Evolutionary conservation across 1,139 yeast genomes (phyloP), one percentile per base, ranked within the genome.

Genomic region (Candida dubliniensis): DNA sequence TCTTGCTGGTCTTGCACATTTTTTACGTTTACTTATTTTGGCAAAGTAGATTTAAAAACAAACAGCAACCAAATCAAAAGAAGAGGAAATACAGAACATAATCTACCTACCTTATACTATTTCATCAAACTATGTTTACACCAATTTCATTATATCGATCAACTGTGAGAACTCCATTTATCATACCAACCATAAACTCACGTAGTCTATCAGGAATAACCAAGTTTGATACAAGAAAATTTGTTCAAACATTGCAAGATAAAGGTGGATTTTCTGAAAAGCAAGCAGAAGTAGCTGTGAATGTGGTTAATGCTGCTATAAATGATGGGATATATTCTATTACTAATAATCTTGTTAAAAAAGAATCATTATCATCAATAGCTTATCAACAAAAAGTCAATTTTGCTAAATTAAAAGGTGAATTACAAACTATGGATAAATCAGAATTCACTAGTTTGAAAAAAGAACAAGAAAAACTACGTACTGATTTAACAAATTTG

Each of bases 311-410:
- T 41, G 76, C 79, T 40, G 91, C 96, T 1, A 77, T 93, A 37
- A 84, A 85, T 56, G 95, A 89, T 52, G 95, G 96, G 8, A 82
- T 90, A 15, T 76, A 77, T 36, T 81, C 87, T 43, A 82, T 90
- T 26, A 83, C 93, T 15, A 76, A 82, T 40, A 87, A 86, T 57
- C 69, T 91, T 45, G 95, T 91, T 13, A 81, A 90, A 32, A 84
- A 88, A 55, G 96, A 90, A 55, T 82, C 84, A 36, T 74, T 91
- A 40, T 81, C 89, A 14, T 83, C 93, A 49, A 79, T 91, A 54
- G 85, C 96, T 7, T 93, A 93, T 63, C 96, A 91, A 60, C 99
- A 93, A 58, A 88, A 93, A 58, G 98, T 93, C 29, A 97, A 91
- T 63, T 93, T 93, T 74, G 95, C 96, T 37, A 91, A 91, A 61